Evolutionary conservation across 2,329 filamentous ascomycete species (phyloP), one percentile per base, ranked within the genome.

Genomic region (Aaosphaeria pasadenensis): DNA sequence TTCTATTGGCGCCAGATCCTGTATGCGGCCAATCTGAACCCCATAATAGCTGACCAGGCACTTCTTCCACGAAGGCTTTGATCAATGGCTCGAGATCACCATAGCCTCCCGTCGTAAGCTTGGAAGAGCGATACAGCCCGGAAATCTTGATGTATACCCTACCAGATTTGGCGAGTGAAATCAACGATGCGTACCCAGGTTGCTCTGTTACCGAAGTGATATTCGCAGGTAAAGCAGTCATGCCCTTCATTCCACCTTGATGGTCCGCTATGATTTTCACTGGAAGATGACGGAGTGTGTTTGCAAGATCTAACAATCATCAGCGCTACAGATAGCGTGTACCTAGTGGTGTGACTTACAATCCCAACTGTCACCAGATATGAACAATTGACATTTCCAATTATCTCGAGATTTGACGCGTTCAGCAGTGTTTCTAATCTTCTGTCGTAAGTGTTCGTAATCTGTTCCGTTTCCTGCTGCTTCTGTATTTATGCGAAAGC

Each of bases 1-100:
- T 47, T 32, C 45, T 36, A 3, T 82, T 53, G 2, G 75, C 76
- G 29, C 82, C 77, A 49, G 79, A 84, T 6, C 82, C 71, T 4
- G 83, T 85, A 62, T 85, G 81, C 24, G 82, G 82, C 82, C 82
- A 85, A 57, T 85, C 82, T 0, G 79, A 82, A 2, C 79, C 81
- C 62, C 81, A 85, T 0, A 84, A 74, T 7, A 81, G 70, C 11
- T 74, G 67, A 13, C 72, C 63, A 3, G 69, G 70, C 6, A 83
- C 64, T 53, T 82, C 76, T 17, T 63, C 67, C 7, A 73, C 74
- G 35, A 84, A 64, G 2, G 71, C 71, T 45, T 78, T 72, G 4
- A 81, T 50, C 40, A 79, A 71, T 30, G 63, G 66, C 47, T 77
- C 68, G n/a, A 72, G 55, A 9, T 66, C 62, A 42, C 77, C 71